phyloP scores from a whole-genome alignment of 2,329 filamentous ascomycete species.

The Penicillium sp. region DNA sequence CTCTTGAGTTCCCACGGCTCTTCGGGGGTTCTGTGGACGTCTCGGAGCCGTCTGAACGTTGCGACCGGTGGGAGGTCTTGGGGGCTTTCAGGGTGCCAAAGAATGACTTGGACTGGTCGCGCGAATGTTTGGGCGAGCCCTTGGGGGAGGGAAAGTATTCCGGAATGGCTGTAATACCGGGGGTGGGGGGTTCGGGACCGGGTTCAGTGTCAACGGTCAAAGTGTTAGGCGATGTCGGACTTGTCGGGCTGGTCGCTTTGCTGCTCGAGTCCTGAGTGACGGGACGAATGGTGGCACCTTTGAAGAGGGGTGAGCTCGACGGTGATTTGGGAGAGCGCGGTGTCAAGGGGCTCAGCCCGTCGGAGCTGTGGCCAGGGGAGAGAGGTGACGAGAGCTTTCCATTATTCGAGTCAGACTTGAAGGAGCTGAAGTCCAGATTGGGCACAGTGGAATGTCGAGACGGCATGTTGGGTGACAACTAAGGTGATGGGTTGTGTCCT shows the following conservation, averaged over 20 bases:
- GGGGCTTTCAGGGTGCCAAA: conserved; percentile 50
- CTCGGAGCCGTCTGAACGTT: conserved; percentile 42
- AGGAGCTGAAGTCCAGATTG: conserved; percentile 39
- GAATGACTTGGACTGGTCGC: conserved; percentile 48
- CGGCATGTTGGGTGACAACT: conserved; percentile 32
- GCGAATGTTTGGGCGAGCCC: conserved; percentile 41
- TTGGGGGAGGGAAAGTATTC: conserved; percentile 46
- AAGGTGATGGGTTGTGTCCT: not conserved
- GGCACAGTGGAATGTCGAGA: conserved; percentile 37
- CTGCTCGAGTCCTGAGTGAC: conserved; percentile 39
- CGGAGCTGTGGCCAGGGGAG: conserved; percentile 37
- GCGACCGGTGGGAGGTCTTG: conserved; percentile 44
- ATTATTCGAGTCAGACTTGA: conserved; percentile 30
- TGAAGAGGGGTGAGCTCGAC: conserved; percentile 38
- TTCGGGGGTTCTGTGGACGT: conserved; percentile 38
- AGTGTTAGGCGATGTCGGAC: conserved; percentile 29
- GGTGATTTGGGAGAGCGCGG: conserved; percentile 40
- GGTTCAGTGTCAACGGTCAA: conserved; percentile 22
- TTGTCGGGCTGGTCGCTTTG: conserved; percentile 29
- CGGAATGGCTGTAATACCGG: conserved; percentile 48
- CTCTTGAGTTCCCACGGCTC: conserved; percentile 47
- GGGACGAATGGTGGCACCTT: conserved; percentile 42
- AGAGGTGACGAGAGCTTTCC: conserved; percentile 33
- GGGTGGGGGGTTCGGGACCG: conserved; percentile 36
- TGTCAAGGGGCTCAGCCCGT: conserved; percentile 36